Percentiles rank a stretch among this genome's conserved stretches.
Conservation (phyloP, 176 grass and related monocot genomes). For the Carex scoparia region DNA sequence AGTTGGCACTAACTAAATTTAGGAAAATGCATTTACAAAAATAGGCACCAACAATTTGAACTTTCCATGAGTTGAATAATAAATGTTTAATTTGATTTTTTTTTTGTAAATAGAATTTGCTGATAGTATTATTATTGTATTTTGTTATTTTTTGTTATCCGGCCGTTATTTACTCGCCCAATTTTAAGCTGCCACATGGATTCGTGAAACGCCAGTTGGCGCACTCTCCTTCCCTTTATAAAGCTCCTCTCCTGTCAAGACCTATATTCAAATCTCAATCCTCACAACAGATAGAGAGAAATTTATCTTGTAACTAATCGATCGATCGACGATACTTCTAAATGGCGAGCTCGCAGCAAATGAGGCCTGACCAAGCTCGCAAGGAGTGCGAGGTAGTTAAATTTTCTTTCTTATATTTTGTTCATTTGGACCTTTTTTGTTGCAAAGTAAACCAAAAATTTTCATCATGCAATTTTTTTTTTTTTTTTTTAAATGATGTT, state of each 20-base stretch:
- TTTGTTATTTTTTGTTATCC: not conserved
- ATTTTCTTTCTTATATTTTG: not conserved
- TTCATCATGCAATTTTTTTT: not conserved
- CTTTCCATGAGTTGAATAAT: not conserved
- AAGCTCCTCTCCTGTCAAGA: not conserved
- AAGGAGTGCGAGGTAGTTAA: conserved; percentile 17
- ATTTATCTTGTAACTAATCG: not conserved
- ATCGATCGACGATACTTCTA: not conserved
- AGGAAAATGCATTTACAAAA: not conserved
- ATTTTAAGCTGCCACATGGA: conserved; percentile 6
- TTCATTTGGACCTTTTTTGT: not conserved
- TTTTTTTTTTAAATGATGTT: not conserved
- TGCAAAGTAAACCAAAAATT: not conserved
- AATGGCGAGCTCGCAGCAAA: conserved; percentile 29
- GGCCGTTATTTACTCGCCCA: not conserved
- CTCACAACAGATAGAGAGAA: not conserved
- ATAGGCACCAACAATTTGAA: not conserved
- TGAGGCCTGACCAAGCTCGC: conserved; percentile 23
- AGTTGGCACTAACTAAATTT: not conserved
- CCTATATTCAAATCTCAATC: not conserved
- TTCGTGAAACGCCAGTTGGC: conserved; percentile 3
- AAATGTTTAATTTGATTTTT: too few relatives aligned
- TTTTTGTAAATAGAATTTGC: not conserved
- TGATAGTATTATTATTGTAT: not conserved
- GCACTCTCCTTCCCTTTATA: not conserved